These are phyloP conservation scores for Liriodendron chinense DNA, from an alignment of 164 flowering plant genomes.

Conservation along the genomic window DNA sequence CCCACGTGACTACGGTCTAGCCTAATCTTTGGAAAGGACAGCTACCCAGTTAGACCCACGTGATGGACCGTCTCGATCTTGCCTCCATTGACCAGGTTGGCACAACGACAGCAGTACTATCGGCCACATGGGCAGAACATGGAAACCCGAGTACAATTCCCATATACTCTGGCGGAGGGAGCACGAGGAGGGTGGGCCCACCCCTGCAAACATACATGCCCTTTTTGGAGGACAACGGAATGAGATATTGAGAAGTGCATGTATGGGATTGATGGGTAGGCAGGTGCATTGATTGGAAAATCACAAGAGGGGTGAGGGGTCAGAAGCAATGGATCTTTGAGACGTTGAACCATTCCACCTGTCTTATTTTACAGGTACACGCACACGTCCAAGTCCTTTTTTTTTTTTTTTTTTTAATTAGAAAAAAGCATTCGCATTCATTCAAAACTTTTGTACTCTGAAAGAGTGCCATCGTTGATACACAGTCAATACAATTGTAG, in stretches of 20 bases:
- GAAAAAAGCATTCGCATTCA: too few relatives aligned
- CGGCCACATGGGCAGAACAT: not conserved
- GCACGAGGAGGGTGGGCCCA: not conserved
- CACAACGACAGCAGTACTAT: too few relatives aligned
- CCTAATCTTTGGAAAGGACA: too few relatives aligned
- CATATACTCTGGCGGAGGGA: not conserved
- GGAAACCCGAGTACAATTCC: not conserved
- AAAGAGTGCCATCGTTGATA: too few relatives aligned
- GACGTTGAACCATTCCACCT: not conserved
- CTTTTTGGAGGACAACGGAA: not conserved
- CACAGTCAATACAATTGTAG: too few relatives aligned
- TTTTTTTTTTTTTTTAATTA: too few relatives aligned
- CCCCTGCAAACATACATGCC: not conserved
- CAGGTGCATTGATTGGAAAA: not conserved
- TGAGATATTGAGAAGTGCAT: not conserved
- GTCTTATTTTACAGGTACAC: not conserved
- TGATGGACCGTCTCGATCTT: too few relatives aligned
- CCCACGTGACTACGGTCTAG: too few relatives aligned
- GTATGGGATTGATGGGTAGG: not conserved
- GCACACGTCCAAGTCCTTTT: not conserved
- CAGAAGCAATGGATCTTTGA: not conserved
- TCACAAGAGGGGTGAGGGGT: not conserved
- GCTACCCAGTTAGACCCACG: too few relatives aligned
- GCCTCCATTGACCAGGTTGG: too few relatives aligned
- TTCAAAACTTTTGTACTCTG: too few relatives aligned